phyloP scores from a whole-genome alignment of 2,329 filamentous ascomycete species.

The Fusarium algeriense region DNA sequence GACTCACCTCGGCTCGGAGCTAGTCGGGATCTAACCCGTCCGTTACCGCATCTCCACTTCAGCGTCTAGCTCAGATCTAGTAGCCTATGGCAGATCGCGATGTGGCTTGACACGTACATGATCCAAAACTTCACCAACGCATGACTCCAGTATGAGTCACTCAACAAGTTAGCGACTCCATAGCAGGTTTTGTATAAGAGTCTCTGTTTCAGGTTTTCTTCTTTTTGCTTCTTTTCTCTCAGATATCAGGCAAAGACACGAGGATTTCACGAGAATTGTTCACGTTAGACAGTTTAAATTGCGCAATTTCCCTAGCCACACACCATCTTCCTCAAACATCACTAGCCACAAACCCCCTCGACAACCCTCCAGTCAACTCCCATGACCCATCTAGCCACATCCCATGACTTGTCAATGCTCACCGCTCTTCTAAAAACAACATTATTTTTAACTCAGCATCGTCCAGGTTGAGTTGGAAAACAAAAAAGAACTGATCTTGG shows the following conservation, averaged over 20 bases:
- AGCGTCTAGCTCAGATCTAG: constrained; percentile 4
- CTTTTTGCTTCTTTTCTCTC: not conserved
- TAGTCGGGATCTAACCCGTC: constrained; percentile 2
- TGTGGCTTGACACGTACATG: constrained; percentile 26
- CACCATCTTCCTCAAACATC: not conserved
- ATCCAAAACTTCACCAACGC: constrained; percentile 21
- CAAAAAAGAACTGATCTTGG: not conserved
- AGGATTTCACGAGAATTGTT: constrained; percentile 3
- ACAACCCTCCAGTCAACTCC: not conserved
- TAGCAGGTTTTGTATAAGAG: constrained; percentile 12
- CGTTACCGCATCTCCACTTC: not conserved
- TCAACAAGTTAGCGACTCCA: constrained; percentile 4
- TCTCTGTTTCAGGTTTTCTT: not conserved
- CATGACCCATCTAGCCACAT: constrained; percentile 21
- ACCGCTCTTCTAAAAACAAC: constrained; percentile 22
- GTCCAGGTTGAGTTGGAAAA: constrained; percentile 15
- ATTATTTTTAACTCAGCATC: constrained; percentile 16
- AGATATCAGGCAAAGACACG: constrained; percentile 5
- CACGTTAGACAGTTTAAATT: constrained; percentile 23
- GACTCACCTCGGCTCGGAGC: constrained; percentile 9
- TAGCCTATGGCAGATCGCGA: constrained; percentile 25
- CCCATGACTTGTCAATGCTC: constrained; percentile 29
- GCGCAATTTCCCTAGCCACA: constrained; percentile 31
- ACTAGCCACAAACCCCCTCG: constrained; percentile 2
- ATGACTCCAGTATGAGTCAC: constrained; percentile 27